Evolutionary conservation across 192 early-diverging fungal species (phyloP), one percentile per base, ranked within the genome.

Genomic region (Ramicandelaber brevisporus): DNA sequence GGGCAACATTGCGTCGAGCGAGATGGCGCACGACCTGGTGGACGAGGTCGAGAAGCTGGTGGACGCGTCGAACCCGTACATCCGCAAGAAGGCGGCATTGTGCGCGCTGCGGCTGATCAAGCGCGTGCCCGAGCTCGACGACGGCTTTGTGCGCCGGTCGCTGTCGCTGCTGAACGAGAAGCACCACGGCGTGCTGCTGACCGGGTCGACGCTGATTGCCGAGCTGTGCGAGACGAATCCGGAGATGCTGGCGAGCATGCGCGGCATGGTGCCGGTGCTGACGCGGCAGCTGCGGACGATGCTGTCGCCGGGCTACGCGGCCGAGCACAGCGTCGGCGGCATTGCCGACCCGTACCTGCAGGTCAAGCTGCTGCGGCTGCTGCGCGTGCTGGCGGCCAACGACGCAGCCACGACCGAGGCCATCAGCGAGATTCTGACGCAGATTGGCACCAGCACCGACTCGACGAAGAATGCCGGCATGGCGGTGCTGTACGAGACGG

Each of bases 261-360:
- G 81, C 21, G 66, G 68, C 38, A 66, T 77, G 30, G 87, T 93
- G 4, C 77, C 86, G 9, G 40, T 71, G 10, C 48, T 96, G 11
- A 81, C 83, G 13, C 60, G 77, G 14, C 84, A 88, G 51, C 56
- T 96, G 26, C 88, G 86, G 31, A 74, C 68, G 24, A 53, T 99
- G 30, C 68, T 82, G 17, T 74, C 73, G 2, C 60, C 80, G 6
- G 85, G 83, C 8, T 78, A 70, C 40, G 78, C 77, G 16, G 67
- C 84, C 11, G 93, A 99, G 48, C 83, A 99, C 42, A 83, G 87
- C 51, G 93, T 99, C 14, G 77, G 67, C 21, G 88, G 86, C 18
- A 71, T 96, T 21, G 79, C 76, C n/a, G 86, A 99, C 48, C 93
- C 93, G 18, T 99, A 96, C 57, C 50, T 99, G 26, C 88, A 96